phyloP scores from a whole-genome alignment of 352 stramenopile genomes.

The Globisporangium barbulae region DNA sequence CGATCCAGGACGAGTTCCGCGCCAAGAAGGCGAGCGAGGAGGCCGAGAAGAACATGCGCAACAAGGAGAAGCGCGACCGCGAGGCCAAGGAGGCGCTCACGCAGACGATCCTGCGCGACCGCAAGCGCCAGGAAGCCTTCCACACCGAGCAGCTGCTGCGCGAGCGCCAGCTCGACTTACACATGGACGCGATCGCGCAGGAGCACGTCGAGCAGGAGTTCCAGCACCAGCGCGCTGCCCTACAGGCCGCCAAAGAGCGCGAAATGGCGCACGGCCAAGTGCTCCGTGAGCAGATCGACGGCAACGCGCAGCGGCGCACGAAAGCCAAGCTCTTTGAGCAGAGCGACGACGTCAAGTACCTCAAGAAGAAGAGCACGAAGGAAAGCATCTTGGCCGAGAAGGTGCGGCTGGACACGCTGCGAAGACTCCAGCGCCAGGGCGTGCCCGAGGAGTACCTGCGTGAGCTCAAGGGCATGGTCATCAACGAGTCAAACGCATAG shows the following conservation, averaged over 20 bases:
- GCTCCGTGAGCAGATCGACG: slow-evolving; percentile 53
- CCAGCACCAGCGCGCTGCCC: slow-evolving; percentile 28
- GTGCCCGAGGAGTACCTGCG: slow-evolving; percentile 68
- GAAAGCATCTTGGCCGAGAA: slow-evolving; percentile 79
- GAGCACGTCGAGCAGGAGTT: slow-evolving; percentile 44
- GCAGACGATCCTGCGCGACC: slow-evolving; percentile 50
- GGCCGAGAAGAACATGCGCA: slow-evolving; percentile 47
- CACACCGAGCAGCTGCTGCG: slow-evolving; percentile 38
- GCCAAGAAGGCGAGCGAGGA: slow-evolving; percentile 75
- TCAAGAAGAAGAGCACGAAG: slow-evolving; percentile 69
- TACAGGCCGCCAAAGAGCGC: slow-evolving; percentile 30
- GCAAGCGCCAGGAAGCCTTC: slow-evolving; percentile 58
- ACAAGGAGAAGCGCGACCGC: slow-evolving; percentile 49
- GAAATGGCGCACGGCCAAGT: slow-evolving; percentile 33
- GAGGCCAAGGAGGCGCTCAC: slow-evolving; percentile 36
- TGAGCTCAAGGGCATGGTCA: slow-evolving; percentile 58
- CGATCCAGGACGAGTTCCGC: slow-evolving; percentile 61
- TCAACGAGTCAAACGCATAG: slow-evolving; percentile 63
- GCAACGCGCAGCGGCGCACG: slow-evolving; percentile 42
- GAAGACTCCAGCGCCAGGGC: slow-evolving; percentile 56
- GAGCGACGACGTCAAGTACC: slow-evolving; percentile 67
- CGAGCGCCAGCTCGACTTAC: slow-evolving; percentile 31
- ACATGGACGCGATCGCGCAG: slow-evolving; percentile 43
- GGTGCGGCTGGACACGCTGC: slow-evolving; percentile 56
- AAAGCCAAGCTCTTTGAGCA: slow-evolving; percentile 67